Evolutionary conservation across 805 yeast genomes (phyloP), one percentile per base, ranked within the genome.

Genomic region (Kluyveromyces siamensis): DNA sequence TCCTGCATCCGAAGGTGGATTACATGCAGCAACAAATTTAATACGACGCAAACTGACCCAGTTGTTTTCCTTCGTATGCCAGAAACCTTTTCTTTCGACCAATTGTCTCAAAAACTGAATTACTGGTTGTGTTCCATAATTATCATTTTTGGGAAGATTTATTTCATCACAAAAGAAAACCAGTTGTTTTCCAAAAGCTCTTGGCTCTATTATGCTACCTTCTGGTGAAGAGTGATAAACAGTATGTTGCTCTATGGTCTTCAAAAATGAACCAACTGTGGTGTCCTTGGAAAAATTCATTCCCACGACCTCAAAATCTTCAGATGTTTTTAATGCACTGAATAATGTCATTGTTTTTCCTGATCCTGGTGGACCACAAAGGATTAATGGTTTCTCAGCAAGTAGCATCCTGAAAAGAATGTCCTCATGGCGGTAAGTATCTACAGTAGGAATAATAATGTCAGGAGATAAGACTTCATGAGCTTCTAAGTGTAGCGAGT

Each of bases 311-410:
- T 80, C 84, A 50, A 80, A 70, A 14, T 75, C 72, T 0, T 81
- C 74, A 0, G 84, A 73, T 47, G 70, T 71, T 41, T 86, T 69
- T 39, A 91, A 61, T 0, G 88, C 81, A 43, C 83, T 79, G 54
- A 87, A 73, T 17, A 91, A 66, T 0, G 90, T 81, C 98, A 91
- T 90, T 0, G 98, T 90, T 61, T 91, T 91, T 50, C 98, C 98
- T 0, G 96, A 84, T 4, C 98, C 98, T 0, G 98, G 97, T 0
- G 98, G 98, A 2, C 98, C 98, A 66, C 96, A 88, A 19, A 91
- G 70, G 27, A 91, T 70, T 16, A 87, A 62, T 0, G 95, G 79
- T 38, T 68, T 68, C 47, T 76, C 82, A 41, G 77, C 77, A 35
- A 71, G 70, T 37, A 90, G 57, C 2, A 85, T 62, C 0, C 81